Conservation (phyloP, 192 early-diverging fungal genomes). For the Dissophora ornata region DNA sequence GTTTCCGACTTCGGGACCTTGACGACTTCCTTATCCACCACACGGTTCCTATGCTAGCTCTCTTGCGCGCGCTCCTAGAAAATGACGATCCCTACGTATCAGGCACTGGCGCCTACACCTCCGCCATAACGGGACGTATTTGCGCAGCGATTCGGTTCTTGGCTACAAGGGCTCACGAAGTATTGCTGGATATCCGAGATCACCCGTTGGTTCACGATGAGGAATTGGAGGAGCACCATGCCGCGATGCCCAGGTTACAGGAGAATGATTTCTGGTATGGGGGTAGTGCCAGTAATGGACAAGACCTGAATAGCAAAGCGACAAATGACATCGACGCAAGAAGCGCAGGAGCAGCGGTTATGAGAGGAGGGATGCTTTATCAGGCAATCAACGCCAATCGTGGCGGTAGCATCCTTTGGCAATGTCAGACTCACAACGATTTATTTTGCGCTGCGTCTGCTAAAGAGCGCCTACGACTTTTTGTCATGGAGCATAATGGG, state of each 20-base stretch:
- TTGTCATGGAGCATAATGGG: constrained; percentile 14
- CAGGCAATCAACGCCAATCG: background rate
- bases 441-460: constrained; percentile 3
- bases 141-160: constrained; percentile 14
- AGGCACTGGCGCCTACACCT: background rate
- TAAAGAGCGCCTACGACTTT: constrained; percentile 1
- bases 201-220: background rate
- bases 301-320: background rate
- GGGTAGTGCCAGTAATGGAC: background rate
- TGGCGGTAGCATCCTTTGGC: constrained; percentile 4
- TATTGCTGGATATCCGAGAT: constrained; percentile 2
- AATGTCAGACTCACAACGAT: constrained; percentile 27
- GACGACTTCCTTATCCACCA: constrained; percentile 3
- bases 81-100: background rate
- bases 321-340: background rate
- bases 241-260: background rate
- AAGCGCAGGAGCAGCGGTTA: background rate
- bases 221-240: background rate
- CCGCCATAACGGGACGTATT: constrained; percentile 5
- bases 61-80: constrained; percentile 17
- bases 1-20: constrained; percentile 2
- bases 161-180: constrained; percentile 1
- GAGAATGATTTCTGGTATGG: constrained; percentile 11
- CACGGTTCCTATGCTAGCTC: constrained; percentile 27
- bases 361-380: constrained; percentile 4